Evolutionary conservation across 176 grass and related monocot genomes (phyloP).

Genomic region (Alloteropsis semialata): DNA sequence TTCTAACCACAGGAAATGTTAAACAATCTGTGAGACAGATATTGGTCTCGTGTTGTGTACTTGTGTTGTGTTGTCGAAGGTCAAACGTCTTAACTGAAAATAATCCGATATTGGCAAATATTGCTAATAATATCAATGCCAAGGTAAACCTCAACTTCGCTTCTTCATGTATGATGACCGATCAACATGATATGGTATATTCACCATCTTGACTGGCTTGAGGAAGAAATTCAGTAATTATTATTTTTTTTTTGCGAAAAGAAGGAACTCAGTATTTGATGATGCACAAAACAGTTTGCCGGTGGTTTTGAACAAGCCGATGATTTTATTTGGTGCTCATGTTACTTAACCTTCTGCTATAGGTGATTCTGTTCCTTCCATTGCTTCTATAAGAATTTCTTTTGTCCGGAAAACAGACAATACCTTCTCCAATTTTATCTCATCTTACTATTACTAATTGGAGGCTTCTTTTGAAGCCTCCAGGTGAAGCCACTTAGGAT

Average conservation of each 20-base stretch:
- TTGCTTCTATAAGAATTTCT: conserved; percentile 59
- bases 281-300: conserved; percentile 34
- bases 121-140: conserved; percentile 59
- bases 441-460: too few relatives aligned
- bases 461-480: too few relatives aligned
- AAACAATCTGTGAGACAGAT: conserved; percentile 58
- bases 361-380: conserved; percentile 52
- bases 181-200: not conserved
- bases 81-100: too few relatives aligned
- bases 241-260: too few relatives aligned
- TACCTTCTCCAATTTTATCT: not conserved
- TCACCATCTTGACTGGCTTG: conserved; percentile 42
- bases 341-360: conserved; percentile 54
- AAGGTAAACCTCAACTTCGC: conserved; percentile 32
- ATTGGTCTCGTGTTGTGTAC: conserved; percentile 47
- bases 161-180: not conserved
- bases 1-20: not conserved
- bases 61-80: conserved; percentile 40
- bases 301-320: conserved; percentile 39
- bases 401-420: not conserved
- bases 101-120: conserved; percentile 24
- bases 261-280: conserved; percentile 55
- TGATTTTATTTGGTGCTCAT: conserved; percentile 69
- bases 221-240: conserved; percentile 63
- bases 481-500: too few relatives aligned